A percentile compares a stretch with the other conserved stretches of the same genome.
Conservation (phyloP, 2,329 filamentous ascomycete species). For the Kalaharituber pfeilii region DNA sequence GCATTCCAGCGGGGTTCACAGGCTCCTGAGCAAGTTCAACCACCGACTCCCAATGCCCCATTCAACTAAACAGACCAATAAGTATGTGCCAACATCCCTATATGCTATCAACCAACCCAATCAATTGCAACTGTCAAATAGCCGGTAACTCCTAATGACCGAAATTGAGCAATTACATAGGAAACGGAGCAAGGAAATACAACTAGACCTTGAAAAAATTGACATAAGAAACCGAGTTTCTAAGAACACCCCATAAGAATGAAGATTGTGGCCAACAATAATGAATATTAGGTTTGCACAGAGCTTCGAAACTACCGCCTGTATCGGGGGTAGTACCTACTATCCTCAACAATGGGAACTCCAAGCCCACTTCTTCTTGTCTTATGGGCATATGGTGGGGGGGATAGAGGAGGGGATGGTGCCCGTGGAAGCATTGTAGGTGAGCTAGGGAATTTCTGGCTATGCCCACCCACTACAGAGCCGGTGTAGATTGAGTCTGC, state of each 20-base stretch:
- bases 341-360: neutral
- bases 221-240: too few relatives aligned
- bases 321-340: neutral
- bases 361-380: neutral
- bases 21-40: neutral
- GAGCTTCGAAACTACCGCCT: neutral
- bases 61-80: neutral
- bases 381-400: neutral
- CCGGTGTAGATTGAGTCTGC: neutral
- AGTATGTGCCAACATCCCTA: neutral
- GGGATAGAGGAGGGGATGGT: neutral
- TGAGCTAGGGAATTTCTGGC: neutral
- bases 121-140: neutral
- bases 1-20: neutral
- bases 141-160: neutral
- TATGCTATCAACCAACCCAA: neutral
- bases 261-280: too few relatives aligned
- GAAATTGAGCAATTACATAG: neutral
- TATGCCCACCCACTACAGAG: neutral
- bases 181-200: neutral
- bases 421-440: neutral
- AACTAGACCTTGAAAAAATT: too few relatives aligned
- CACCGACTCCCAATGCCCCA: neutral
- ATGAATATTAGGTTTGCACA: too few relatives aligned
- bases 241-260: too few relatives aligned